Evolutionary conservation across 176 grass and related monocot species (phyloP).

Genomic region (Ensete glaucum): DNA sequence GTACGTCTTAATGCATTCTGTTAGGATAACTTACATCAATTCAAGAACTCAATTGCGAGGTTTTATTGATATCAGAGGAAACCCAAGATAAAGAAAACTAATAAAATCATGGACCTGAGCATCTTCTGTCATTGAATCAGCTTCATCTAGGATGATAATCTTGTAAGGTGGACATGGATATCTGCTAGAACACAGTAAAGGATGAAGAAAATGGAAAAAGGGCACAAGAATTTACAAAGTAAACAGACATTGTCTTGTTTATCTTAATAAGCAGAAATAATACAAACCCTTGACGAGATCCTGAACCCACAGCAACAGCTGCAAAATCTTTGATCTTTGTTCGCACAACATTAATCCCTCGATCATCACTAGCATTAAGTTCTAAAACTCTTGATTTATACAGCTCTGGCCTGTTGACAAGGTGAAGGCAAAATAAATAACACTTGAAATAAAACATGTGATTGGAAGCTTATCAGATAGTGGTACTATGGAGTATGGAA

Average conservation of each 20-base stretch:
- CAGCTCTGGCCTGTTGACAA: conserved; percentile 59
- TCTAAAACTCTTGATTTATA: conserved; percentile 93
- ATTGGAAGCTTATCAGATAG: conserved; percentile 4
- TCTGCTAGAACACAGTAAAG: conserved; percentile 36
- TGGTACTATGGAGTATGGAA: not conserved
- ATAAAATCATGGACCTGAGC: conserved; percentile 59
- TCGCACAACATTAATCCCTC: conserved; percentile 94
- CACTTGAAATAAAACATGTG: not conserved
- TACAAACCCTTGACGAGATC: conserved; percentile 33
- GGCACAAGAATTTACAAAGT: not conserved
- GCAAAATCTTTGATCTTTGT: conserved; percentile 98
- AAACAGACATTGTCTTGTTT: not conserved
- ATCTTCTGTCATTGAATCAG: conserved; percentile 99
- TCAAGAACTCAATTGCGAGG: not conserved
- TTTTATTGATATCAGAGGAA: conserved; percentile 16
- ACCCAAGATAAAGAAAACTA: conserved; percentile 14
- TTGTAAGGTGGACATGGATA: conserved; percentile 97
- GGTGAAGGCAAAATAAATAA: not conserved
- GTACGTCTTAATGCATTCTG: conserved; percentile 86
- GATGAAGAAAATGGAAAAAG: not conserved
- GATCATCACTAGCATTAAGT: conserved; percentile 99
- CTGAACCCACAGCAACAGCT: conserved; percentile 88
- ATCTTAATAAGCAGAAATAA: conserved; percentile 2
- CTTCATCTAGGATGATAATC: conserved; percentile 98
- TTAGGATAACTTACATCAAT: conserved; percentile 13